phyloP scores from a whole-genome alignment of 176 grass and related monocot genomes.

The Rhynchospora tenuis region DNA sequence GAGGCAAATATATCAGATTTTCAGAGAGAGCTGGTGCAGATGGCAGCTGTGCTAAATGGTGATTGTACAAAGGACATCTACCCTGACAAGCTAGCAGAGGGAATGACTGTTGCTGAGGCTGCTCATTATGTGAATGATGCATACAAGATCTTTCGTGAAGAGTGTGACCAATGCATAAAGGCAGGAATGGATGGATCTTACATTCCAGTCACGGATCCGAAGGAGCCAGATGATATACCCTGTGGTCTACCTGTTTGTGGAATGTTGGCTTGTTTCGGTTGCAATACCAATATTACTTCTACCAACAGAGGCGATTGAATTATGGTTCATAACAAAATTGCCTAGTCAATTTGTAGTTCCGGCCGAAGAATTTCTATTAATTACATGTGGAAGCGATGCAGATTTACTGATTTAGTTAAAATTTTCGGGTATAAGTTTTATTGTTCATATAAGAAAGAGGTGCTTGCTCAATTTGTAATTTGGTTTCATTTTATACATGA shows the following conservation, averaged over 20 bases:
- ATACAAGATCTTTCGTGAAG: conserved; percentile 37
- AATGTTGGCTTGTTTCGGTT: conserved; percentile 48
- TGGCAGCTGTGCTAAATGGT: conserved; percentile 58
- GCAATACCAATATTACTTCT: not conserved
- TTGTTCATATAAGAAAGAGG: no score
- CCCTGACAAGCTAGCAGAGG: conserved; percentile 58
- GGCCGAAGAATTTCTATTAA: no score
- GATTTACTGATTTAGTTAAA: no score
- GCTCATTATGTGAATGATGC: conserved; percentile 41
- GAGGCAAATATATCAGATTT: conserved; percentile 43
- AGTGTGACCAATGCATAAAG: conserved; percentile 49
- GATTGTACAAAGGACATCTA: conserved; percentile 43
- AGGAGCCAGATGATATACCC: not conserved
- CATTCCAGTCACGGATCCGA: conserved; percentile 36
- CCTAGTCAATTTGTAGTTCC: no score
- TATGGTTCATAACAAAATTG: not conserved
- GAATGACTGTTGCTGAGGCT: conserved; percentile 60
- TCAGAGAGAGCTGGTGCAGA: conserved; percentile 66
- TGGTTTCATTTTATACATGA: no score
- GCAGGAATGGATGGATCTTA: conserved; percentile 42
- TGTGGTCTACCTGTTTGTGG: conserved; percentile 13
- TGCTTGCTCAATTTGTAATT: no score
- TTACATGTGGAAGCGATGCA: no score
- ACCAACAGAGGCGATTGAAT: not conserved
- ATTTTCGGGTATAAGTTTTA: no score